Evolutionary conservation across 116 monocot species (phyloP), one percentile per base, ranked within the genome.

Genomic region (Zostera marina): DNA sequence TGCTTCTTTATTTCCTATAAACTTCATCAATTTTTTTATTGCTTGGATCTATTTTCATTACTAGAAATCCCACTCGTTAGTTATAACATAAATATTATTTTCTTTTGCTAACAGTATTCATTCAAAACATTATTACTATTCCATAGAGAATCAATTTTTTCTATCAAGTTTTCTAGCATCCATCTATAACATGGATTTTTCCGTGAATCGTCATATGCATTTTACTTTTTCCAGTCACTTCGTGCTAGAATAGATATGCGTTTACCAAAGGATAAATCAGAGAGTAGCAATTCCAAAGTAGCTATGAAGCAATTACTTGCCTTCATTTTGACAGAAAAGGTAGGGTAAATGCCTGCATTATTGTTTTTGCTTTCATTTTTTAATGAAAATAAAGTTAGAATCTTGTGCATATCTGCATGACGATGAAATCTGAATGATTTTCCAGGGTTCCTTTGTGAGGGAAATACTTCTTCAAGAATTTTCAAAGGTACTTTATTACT

Each of bases 391-490:
- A 7, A 38, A 39, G 38, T n/a, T 40, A 38, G 39, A 40, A 63
- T 17, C 4, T 45, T 42, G 44, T 22, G 10, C n/a, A 4, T 60
- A 10, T 23, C 43, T 22, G 10, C n/a, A 4, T 60, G 13, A 39
- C 43, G 7, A 8, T 15, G 7, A 53, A 41, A 1, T 53, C 23
- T 58, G 22, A 5, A 24, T 68, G 22, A 19, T 47, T 69, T 64
- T 72, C 14, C 66, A 96, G 94, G 89, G 94, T 66, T 68, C 82
- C 48, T 88, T 85, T 82, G 85, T 96, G 48, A 84, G 85, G 63
- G 89, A 85, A 65, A 82, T 96, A 68, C 75, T 96, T 74, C 56
- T 96, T 24, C 74, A 88, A 74, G 89, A 96, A 60, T 64, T 88
- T 59, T 89, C 80, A 17, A 96, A 96, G 89, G 94, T 96, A 75